Base-by-base conservation (phyloP, 306 rosid species). In the Lathyrus aphaca region DNA sequence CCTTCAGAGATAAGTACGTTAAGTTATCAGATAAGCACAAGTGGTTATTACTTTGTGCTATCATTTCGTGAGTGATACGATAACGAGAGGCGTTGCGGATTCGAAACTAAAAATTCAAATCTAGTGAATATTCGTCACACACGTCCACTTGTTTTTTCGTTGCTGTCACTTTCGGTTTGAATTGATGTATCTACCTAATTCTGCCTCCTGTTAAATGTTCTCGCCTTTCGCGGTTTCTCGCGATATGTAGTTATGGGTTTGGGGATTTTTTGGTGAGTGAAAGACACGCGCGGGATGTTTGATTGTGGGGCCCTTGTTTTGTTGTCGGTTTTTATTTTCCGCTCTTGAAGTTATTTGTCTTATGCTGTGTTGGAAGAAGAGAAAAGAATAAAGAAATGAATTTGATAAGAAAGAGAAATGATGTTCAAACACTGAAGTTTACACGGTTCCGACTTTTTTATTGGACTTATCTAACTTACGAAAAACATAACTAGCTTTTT, bases 91-190 rank as follows among this genome's bases (percentile, higher is more conserved):
- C 5, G 66, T 57, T 16, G 65, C 94, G 96, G 97, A 91, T 81
- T 83, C 82, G 84, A 91, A 89, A 82, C 71, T 78, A 80, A 59
- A 30, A 65, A 79, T 81, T 85, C 80, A 85, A 91, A 88, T 87
- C 64, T 71, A 81, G 86, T 89, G 91, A 81, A 89, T 84, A 80
- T 87, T 84, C 85, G 76, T 27, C 5, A 54, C 82, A 81, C 85
- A 85, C 85, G 96, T 91, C 96, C 97, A 78, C 73, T 78, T 68
- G 72, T 35, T 35, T 59, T 35, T 53, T 42, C 19, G 57, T 82
- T 80, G 74, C 79, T 42, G 88, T 90, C 94, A 58, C 86, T 87
- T 77, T 87, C 89, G 68, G 68, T 29, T 70, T 44, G 14, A 80
- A 16, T 38, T 49, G 56, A 49, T 45, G 56, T 65, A 29, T 32